Base-by-base conservation (phyloP, 2,329 filamentous ascomycete genomes). In the Claviceps sp. region DNA sequence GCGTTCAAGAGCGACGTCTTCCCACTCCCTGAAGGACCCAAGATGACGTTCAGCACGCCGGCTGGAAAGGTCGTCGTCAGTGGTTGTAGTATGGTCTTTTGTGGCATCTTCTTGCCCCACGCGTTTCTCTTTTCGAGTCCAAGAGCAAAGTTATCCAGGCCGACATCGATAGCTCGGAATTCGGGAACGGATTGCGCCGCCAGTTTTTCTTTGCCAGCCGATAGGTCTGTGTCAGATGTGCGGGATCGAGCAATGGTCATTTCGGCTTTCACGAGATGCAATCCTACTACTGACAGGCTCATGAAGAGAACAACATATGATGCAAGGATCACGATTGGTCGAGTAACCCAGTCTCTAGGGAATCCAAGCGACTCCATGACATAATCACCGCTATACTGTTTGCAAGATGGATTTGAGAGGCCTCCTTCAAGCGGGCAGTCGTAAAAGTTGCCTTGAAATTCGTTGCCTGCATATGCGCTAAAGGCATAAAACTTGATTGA, bases 11-110 rank as follows among this genome's bases (percentile, higher is more conserved):
- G 69, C 0, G 83, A 85, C 0, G 85, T 88, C 64, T 90, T 90
- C 1, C 86, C 86, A 45, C 80, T 84, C 0, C 86, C 86, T 0
- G 84, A 88, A 0, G 86, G 86, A 0, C 86, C 86, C 85, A 89
- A 88, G 56, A 90, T 86, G 23, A 88, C 76, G 55, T 89, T 89
- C 14, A 90, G 62, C 14, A 77, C 71, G 0, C 85, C 84, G 0
- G 86, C 77, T 46, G 79, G 73, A 57, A 90, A 89, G 0, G 76
- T 79, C 0, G 83, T 71, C 1, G 75, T 81, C 13, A 89, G 73
- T 0, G 83, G 82, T 51, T 82, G 75, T 14, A 90, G 67, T 11
- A 90, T 88, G 0, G 67, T 73, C 61, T 78, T 80, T 1, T 66
- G 70, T 0, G 75, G 74, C 1, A 76, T 55, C 53, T 69, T 79